Conservation (phyloP, 2,329 filamentous ascomycete genomes). For the Incumbomyces lentus region DNA sequence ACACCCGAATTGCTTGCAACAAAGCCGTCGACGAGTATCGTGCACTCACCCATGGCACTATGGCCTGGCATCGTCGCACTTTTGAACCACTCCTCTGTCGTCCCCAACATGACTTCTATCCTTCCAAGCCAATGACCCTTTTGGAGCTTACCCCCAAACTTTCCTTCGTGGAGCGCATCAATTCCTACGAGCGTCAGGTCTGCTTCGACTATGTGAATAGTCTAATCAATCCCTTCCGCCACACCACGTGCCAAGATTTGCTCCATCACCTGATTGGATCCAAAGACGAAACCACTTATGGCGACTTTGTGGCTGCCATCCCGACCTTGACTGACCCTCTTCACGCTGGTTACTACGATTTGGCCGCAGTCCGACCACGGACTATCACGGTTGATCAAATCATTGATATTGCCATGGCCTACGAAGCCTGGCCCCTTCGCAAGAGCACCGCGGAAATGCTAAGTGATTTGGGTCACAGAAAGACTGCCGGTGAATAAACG, state of each 20-base stretch:
- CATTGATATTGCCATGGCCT: conserved; percentile 20
- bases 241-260: conserved; percentile 5
- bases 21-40: conserved; percentile 20
- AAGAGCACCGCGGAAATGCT: conserved; percentile 11
- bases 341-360: conserved; percentile 17
- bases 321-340: conserved; percentile 14
- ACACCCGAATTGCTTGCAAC: conserved; percentile 10
- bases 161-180: conserved; percentile 46
- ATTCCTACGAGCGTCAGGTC: conserved; percentile 15
- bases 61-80: conserved; percentile 16
- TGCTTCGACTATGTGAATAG: conserved; percentile 15
- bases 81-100: conserved; percentile 16
- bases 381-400: conserved; percentile 13
- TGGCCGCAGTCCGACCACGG: conserved; percentile 13
- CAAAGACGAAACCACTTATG: conserved; percentile 9
- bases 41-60: conserved; percentile 10
- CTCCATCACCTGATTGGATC: conserved; percentile 10
- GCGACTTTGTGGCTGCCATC: conserved; percentile 17
- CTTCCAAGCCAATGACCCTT: conserved; percentile 14
- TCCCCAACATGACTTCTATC: conserved; percentile 13
- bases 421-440: conserved; percentile 19
- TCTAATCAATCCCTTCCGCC: conserved; percentile 2
- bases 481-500: too few species aligned
- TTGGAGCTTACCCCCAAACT: conserved; percentile 47
- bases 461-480: not conserved